A percentile compares a stretch with the other conserved stretches of the same genome.
These are phyloP conservation scores for Conoideocrella luteorostrata DNA, from an alignment of 2,329 filamentous ascomycete genomes.

Conservation along the genomic window DNA sequence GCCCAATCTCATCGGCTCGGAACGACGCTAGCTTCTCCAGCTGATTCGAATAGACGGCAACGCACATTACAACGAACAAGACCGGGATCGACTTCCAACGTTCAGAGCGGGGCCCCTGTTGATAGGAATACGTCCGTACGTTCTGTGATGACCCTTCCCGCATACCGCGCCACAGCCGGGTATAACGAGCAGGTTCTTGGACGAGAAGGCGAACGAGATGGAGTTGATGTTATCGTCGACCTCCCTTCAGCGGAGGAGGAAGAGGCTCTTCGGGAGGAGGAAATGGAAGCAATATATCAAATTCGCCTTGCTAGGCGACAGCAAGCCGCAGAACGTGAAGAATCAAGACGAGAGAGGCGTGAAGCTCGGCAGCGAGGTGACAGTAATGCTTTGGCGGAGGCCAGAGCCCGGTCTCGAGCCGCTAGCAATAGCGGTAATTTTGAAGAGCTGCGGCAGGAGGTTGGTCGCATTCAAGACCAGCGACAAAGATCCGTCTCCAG, in stretches of 20 bases:
- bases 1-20: conserved; percentile 20
- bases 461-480: conserved; percentile 49
- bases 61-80: conserved; percentile 3
- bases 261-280: conserved; percentile 70
- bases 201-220: conserved; percentile 82
- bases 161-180: conserved; percentile 67
- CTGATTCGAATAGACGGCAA: conserved; percentile 8
- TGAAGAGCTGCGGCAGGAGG: conserved; percentile 50
- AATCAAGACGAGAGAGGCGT: conserved; percentile 59
- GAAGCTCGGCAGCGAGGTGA: conserved; percentile 71
- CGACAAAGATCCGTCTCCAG: conserved; percentile 65
- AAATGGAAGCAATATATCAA: conserved; percentile 91
- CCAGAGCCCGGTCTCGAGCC: conserved; percentile 51
- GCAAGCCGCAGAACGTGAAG: conserved; percentile 71
- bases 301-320: conserved; percentile 72
- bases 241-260: conserved; percentile 75
- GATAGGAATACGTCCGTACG: conserved; percentile 81
- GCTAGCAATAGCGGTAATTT: conserved; percentile 46
- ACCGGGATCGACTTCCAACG: conserved; percentile 19
- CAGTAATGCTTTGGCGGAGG: conserved; percentile 56
- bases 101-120: conserved; percentile 38
- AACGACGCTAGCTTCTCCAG: conserved; percentile 9
- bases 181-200: conserved; percentile 78
- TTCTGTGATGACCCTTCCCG: conserved; percentile 89
- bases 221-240: conserved; percentile 86